A percentile compares a stretch with the other conserved stretches of the same genome.
Evolutionary conservation across 1,284 basidiomycete genomes (phyloP).

Genomic region (Inonotus obliquus): DNA sequence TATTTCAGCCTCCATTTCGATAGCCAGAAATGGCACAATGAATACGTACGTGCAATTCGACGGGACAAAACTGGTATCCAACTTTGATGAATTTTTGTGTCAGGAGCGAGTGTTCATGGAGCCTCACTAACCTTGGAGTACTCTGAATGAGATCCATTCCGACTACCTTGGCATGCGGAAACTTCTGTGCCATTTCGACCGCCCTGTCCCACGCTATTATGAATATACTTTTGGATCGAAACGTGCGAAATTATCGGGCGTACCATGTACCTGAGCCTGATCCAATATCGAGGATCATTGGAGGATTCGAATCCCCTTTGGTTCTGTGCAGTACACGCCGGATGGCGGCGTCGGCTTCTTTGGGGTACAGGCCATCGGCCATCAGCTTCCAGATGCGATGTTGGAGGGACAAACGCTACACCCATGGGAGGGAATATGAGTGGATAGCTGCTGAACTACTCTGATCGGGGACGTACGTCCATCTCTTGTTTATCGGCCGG

Average conservation of each 20-base stretch:
- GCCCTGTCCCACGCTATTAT: slow-evolving; percentile 6
- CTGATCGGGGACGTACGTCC: slow-evolving; percentile 10
- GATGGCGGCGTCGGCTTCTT: slow-evolving; percentile 10
- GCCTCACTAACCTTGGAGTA: slow-evolving; percentile 8
- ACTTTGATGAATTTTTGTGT: not conserved
- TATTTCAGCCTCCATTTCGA: not conserved
- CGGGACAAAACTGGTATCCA: not conserved
- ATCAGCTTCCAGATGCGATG: slow-evolving; percentile 18
- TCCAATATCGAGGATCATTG: slow-evolving; percentile 17
- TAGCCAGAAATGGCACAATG: not conserved
- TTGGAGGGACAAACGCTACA: slow-evolving; percentile 16
- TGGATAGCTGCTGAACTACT: not conserved
- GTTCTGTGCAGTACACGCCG: not conserved
- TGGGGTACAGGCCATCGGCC: slow-evolving; percentile 13
- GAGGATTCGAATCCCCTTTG: not conserved
- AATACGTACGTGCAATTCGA: slow-evolving; percentile 12
- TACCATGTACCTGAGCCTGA: slow-evolving; percentile 18
- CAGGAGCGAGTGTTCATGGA: not conserved
- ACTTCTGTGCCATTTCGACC: slow-evolving; percentile 17
- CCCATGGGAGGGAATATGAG: not conserved
- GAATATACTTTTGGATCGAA: not conserved
- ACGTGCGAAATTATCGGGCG: not conserved
- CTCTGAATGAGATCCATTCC: slow-evolving; percentile 17
- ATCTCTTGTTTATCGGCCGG: slow-evolving; percentile 17
- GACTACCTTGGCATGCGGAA: slow-evolving; percentile 16